These are phyloP conservation scores for Aspergillus quadrilineatus DNA, from an alignment of 2,329 filamentous ascomycete species.

Conservation along the genomic window DNA sequence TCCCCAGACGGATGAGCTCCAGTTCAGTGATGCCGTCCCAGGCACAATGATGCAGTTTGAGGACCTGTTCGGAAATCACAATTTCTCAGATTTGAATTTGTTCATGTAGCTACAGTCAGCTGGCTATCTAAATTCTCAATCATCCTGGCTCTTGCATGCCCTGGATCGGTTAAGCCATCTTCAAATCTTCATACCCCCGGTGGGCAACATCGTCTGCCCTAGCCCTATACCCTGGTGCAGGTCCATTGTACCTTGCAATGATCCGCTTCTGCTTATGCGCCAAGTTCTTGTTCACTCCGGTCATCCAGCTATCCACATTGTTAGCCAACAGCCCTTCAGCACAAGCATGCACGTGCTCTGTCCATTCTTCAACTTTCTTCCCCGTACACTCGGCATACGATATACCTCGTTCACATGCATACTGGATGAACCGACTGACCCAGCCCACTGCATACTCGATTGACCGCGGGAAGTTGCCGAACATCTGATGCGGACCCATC, in stretches of 20 bases:
- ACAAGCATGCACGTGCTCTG: constrained; percentile 50
- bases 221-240: constrained; percentile 45
- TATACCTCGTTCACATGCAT: constrained; percentile 25
- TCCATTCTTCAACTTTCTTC: constrained; percentile 45
- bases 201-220: constrained; percentile 19
- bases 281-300: constrained; percentile 55
- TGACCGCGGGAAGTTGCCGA: constrained; percentile 34
- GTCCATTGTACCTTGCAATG: constrained; percentile 50
- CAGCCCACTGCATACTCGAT: constrained; percentile 39
- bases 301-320: constrained; percentile 57
- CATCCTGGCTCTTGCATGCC: no score
- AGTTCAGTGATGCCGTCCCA: constrained; percentile 5
- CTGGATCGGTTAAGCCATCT: background rate
- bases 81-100: background rate
- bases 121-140: no score
- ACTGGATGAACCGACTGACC: constrained; percentile 36
- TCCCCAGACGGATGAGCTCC: constrained; percentile 9
- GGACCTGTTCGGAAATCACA: constrained; percentile 6
- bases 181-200: constrained; percentile 16
- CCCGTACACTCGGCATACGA: constrained; percentile 43
- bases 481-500: constrained; percentile 54
- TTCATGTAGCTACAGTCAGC: constrained; percentile 3
- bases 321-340: constrained; percentile 47
- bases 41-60: constrained; percentile 13
- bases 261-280: constrained; percentile 47